phyloP scores from a whole-genome alignment of 108 stramenopile species.

The Conticribra guillardii region DNA sequence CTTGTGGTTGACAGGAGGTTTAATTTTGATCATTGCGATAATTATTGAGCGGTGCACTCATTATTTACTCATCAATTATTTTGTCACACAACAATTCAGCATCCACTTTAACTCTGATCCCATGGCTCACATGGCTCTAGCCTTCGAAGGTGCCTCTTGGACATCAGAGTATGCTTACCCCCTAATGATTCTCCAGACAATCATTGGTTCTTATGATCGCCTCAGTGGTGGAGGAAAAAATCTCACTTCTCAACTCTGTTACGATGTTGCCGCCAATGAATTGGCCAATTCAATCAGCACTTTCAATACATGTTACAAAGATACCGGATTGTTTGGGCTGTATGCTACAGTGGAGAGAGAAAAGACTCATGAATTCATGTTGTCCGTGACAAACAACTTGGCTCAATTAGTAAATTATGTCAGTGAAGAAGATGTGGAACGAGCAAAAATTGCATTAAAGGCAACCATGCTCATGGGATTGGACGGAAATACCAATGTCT shows the following conservation, averaged over 20 bases:
- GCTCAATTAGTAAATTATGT: conserved; percentile 90
- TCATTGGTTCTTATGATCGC: conserved; percentile 96
- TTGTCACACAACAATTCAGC: conserved; percentile 29
- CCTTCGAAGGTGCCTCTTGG: conserved; percentile 97
- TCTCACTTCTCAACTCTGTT: conserved; percentile 88
- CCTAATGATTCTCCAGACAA: conserved; percentile 97
- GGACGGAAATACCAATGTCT: conserved; percentile 94
- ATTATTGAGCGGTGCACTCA: too few species aligned
- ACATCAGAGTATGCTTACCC: conserved; percentile 98
- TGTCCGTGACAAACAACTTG: conserved; percentile 86
- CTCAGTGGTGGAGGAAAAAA: conserved; percentile 91
- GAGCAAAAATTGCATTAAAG: conserved; percentile 97
- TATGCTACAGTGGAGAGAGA: conserved; percentile 94
- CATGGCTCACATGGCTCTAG: conserved; percentile 95
- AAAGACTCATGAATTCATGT: conserved; percentile 88
- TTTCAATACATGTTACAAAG: conserved; percentile 99
- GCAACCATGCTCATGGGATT: conserved; percentile 97
- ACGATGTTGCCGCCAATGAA: conserved; percentile 90
- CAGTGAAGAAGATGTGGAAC: conserved; percentile 92
- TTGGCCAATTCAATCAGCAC: conserved; percentile 91
- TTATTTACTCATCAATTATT: background rate
- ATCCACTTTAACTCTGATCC: conserved; percentile 90
- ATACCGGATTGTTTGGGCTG: conserved; percentile 98
- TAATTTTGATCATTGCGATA: too few species aligned
- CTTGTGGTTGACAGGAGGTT: too few species aligned